These are phyloP conservation scores for Coemansia sp. DNA, from an alignment of 192 early-diverging fungal species.

Conservation along the genomic window DNA sequence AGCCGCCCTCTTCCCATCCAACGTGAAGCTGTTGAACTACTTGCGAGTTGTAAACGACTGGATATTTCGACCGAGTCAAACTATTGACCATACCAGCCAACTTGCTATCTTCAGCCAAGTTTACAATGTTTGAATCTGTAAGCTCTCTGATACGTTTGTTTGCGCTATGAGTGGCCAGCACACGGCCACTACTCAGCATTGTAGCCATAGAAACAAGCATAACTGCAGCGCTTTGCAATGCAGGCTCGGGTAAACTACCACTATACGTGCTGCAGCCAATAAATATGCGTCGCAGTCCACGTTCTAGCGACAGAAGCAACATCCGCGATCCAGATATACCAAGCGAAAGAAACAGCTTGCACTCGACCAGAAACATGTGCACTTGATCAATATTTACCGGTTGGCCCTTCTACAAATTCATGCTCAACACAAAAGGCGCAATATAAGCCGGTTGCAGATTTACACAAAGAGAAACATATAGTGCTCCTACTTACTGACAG, in stretches of 20 bases:
- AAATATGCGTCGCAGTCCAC: constrained; percentile 31
- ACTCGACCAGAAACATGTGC: constrained; percentile 47
- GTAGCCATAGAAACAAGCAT: constrained; percentile 30
- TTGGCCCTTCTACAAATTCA: constrained; percentile 23
- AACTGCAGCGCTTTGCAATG: constrained; percentile 20
- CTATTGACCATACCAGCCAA: not conserved
- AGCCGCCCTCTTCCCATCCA: constrained; percentile 32
- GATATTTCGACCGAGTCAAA: constrained; percentile 17
- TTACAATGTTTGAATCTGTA: constrained; percentile 22
- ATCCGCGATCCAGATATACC: constrained; percentile 43
- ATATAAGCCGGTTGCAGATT: not conserved
- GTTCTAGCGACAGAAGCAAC: constrained; percentile 25
- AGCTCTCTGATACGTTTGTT: constrained; percentile 3
- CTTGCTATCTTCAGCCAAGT: not conserved
- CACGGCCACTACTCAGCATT: constrained; percentile 24
- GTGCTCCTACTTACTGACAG: constrained; percentile 24
- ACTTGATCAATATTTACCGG: constrained; percentile 29
- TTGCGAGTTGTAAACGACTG: constrained; percentile 19
- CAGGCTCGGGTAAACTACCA: constrained; percentile 26
- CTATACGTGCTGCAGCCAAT: constrained; percentile 18
- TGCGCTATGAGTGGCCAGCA: constrained; percentile 15
- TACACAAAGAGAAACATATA: not conserved
- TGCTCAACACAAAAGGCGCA: not conserved
- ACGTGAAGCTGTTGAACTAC: constrained; percentile 10
- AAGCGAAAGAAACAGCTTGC: constrained; percentile 25